Conservation (phyloP, 108 stramenopile species). For the Nitzschia sp. region DNA sequence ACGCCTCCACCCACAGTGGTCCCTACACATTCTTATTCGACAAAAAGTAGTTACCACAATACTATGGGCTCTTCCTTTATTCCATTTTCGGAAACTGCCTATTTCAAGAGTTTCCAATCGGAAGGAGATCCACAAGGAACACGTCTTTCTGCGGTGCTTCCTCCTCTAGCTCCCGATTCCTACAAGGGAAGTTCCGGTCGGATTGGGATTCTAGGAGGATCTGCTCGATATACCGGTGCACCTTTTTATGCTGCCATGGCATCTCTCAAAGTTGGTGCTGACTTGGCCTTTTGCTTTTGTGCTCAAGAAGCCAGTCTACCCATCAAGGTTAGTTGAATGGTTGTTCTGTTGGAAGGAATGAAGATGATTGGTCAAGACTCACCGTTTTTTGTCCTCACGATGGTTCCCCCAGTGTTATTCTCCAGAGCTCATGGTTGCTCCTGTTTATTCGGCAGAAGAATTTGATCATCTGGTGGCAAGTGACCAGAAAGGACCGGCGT, state of each 20-base stretch:
- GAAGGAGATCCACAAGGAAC: background rate
- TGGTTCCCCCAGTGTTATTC: conserved; percentile 54
- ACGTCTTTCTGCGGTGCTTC: conserved; percentile 27
- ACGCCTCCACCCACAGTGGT: too few relatives aligned
- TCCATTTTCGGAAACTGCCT: too few relatives aligned
- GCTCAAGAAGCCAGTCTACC: conserved; percentile 87
- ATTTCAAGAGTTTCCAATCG: too few relatives aligned
- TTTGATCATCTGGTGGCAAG: conserved; percentile 36
- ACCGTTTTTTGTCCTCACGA: too few relatives aligned
- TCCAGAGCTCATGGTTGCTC: conserved; percentile 88
- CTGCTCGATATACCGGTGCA: conserved; percentile 93
- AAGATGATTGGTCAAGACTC: too few relatives aligned
- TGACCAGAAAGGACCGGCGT: background rate
- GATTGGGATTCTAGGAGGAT: conserved; percentile 93
- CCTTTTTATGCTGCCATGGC: conserved; percentile 95
- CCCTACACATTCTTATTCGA: too few relatives aligned
- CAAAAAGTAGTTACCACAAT: too few relatives aligned
- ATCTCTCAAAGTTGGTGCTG: conserved; percentile 86
- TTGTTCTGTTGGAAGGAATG: too few relatives aligned
- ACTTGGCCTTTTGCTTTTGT: conserved; percentile 91
- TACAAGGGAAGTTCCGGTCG: conserved; percentile 95
- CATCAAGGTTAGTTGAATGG: conserved; percentile 75
- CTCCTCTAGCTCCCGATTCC: conserved; percentile 44
- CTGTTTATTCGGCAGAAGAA: conserved; percentile 70
- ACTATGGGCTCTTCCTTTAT: too few relatives aligned